Evolutionary conservation across 164 flowering plant species (phyloP).

Genomic region (Protea cynaroides): DNA sequence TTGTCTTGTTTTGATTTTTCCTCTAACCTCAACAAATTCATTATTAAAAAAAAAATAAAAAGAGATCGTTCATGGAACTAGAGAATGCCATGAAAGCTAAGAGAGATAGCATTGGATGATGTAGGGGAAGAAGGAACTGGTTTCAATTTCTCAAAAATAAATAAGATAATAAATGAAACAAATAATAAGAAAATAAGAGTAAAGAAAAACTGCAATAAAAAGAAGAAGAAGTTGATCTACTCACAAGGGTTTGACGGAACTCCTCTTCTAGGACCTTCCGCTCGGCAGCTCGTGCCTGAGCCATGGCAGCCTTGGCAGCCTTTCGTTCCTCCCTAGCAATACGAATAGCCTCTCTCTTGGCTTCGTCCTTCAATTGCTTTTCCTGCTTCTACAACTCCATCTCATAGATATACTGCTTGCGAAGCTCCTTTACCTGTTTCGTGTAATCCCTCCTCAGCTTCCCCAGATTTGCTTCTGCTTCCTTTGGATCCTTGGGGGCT

Average conservation of each 20-base stretch:
- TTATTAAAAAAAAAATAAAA: too few species aligned
- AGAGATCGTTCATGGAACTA: too few species aligned
- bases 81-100: too few species aligned
- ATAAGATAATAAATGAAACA: background rate
- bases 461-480: slow-evolving; percentile 51
- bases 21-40: too few species aligned
- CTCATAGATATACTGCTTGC: slow-evolving; percentile 61
- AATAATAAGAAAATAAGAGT: background rate
- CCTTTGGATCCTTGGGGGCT: slow-evolving; percentile 47
- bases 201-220: background rate
- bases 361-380: slow-evolving; percentile 55
- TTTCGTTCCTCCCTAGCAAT: slow-evolving; percentile 56
- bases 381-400: slow-evolving; percentile 61
- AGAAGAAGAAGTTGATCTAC: background rate
- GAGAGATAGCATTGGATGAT: too few species aligned
- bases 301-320: slow-evolving; percentile 47
- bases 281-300: slow-evolving; percentile 44
- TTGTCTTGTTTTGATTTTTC: too few species aligned
- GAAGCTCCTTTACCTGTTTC: slow-evolving; percentile 49
- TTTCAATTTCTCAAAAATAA: too few species aligned
- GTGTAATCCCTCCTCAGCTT: slow-evolving; percentile 55
- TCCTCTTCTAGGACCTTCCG: slow-evolving; percentile 52
- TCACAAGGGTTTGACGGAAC: slow-evolving; percentile 59
- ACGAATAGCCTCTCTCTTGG: slow-evolving; percentile 45
- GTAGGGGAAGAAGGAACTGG: too few species aligned